Evolutionary conservation across 2,329 filamentous ascomycete genomes (phyloP).

Genomic region (Hymenoscyphus infarciens): DNA sequence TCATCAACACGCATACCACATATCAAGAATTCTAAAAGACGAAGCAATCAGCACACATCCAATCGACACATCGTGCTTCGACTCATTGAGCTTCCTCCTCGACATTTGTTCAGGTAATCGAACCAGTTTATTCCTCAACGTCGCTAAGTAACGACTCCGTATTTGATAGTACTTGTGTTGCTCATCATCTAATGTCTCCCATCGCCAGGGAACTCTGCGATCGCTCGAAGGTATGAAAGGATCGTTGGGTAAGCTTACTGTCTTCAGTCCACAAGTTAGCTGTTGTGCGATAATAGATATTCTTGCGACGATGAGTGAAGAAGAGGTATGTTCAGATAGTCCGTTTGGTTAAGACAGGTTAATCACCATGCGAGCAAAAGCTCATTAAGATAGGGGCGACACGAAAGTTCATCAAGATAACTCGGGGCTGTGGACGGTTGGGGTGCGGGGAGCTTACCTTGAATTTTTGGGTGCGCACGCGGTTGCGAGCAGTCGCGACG

Average conservation of each 20-base stretch:
- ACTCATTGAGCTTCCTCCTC: not conserved
- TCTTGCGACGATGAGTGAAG: not conserved
- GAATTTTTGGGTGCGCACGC: not conserved
- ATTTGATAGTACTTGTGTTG: slow-evolving; percentile 45
- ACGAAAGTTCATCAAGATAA: slow-evolving; percentile 51
- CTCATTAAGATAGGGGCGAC: slow-evolving; percentile 56
- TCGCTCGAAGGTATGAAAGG: not conserved
- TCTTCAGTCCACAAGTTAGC: slow-evolving; percentile 9
- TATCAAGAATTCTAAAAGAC: not conserved
- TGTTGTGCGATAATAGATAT: not conserved
- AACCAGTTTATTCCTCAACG: slow-evolving; percentile 37
- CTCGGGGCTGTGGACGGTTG: slow-evolving; percentile 5
- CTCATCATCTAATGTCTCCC: slow-evolving; percentile 36
- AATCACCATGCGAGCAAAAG: slow-evolving; percentile 47
- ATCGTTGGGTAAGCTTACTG: not conserved
- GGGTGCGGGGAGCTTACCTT: slow-evolving; percentile 5
- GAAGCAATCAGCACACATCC: slow-evolving; percentile 11
- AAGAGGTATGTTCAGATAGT: slow-evolving; percentile 42
- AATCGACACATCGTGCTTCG: not conserved
- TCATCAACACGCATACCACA: not conserved
- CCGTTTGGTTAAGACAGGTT: slow-evolving; percentile 58
- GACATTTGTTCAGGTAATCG: slow-evolving; percentile 36
- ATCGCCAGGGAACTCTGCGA: not conserved
- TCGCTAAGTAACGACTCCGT: slow-evolving; percentile 33
- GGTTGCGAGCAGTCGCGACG: not conserved